Evolutionary conservation across 495 filamentous ascomycete species (phyloP).

Genomic region (Bacidia gigantensis): DNA sequence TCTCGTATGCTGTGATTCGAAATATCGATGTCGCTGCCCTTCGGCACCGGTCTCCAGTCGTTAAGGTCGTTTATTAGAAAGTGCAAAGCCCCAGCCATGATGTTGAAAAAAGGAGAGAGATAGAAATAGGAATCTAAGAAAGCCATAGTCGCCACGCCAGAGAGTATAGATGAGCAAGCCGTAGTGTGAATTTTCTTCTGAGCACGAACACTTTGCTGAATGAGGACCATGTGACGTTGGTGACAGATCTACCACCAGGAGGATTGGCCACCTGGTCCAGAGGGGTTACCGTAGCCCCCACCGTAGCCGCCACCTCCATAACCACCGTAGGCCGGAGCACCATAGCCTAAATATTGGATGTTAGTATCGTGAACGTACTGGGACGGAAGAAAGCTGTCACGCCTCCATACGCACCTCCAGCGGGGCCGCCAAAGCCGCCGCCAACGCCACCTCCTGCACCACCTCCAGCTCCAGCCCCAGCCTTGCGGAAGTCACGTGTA

Average conservation of each 20-base stretch:
- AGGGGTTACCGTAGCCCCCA: conserved; percentile 72
- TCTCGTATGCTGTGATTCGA: conserved; percentile 49
- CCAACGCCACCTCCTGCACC: conserved; percentile 39
- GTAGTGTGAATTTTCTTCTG: no score
- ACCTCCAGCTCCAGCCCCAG: conserved; percentile 38
- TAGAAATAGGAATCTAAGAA: background rate
- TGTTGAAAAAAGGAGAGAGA: background rate
- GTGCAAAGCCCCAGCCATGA: background rate
- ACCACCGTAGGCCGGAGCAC: conserved; percentile 27
- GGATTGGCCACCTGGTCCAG: conserved; percentile 64
- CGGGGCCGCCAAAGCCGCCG: conserved; percentile 35
- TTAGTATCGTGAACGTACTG: background rate
- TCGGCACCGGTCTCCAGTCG: conserved; percentile 3
- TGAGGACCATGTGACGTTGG: background rate
- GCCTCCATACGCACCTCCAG: conserved; percentile 36
- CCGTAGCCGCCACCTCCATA: conserved; percentile 24
- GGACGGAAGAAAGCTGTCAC: background rate
- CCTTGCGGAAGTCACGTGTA: conserved; percentile 85
- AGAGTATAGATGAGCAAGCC: background rate
- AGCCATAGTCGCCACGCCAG: background rate
- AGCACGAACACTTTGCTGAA: no score
- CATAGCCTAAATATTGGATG: conserved; percentile 25
- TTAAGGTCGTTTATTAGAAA: conserved; percentile 1
- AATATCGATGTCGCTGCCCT: conserved; percentile 27
- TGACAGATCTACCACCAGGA: conserved; percentile 78